A percentile compares a stretch with the other conserved stretches of the same genome.
These are phyloP conservation scores for Backusella westeae DNA, from an alignment of 192 early-diverging fungal species.

Conservation along the genomic window DNA sequence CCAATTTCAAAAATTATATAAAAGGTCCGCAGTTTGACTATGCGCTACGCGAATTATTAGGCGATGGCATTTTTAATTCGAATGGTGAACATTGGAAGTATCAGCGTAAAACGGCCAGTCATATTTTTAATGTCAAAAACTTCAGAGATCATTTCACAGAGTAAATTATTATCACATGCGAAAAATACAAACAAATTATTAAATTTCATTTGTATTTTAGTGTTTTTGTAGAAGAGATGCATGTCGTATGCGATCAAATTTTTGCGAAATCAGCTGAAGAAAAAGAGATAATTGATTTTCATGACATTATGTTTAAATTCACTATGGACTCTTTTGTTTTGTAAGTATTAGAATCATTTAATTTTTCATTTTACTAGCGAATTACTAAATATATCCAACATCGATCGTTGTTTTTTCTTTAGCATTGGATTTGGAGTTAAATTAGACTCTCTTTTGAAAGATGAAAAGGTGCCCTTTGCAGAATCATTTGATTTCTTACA, in stretches of 20 bases:
- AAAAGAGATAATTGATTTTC: conserved; percentile 36
- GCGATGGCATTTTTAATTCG: conserved; percentile 68
- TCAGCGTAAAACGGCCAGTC: conserved; percentile 52
- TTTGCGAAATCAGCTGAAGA: conserved; percentile 30
- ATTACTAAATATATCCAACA: background rate
- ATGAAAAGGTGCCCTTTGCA: conserved; percentile 45
- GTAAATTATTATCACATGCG: conserved; percentile 10
- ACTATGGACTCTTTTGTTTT: conserved; percentile 49
- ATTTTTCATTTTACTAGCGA: background rate
- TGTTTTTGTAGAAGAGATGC: conserved; percentile 32
- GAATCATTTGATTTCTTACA: conserved; percentile 50
- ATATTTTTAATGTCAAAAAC: conserved; percentile 39
- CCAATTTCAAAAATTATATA: conserved; percentile 36
- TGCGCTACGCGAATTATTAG: conserved; percentile 51
- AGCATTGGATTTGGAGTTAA: conserved; percentile 48
- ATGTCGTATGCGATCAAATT: conserved; percentile 10
- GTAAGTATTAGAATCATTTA: conserved; percentile 18
- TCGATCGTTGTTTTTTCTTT: background rate
- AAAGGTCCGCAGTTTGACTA: conserved; percentile 40
- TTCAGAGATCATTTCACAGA: conserved; percentile 38
- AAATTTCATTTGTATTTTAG: conserved; percentile 9
- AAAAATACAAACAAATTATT: background rate
- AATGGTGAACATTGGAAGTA: conserved; percentile 66
- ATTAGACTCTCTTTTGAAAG: conserved; percentile 36
- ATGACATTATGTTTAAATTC: conserved; percentile 43